Evolutionary conservation across 1,284 basidiomycete species (phyloP), one percentile per base, ranked within the genome.

Genomic region (Ustilago tritici): DNA sequence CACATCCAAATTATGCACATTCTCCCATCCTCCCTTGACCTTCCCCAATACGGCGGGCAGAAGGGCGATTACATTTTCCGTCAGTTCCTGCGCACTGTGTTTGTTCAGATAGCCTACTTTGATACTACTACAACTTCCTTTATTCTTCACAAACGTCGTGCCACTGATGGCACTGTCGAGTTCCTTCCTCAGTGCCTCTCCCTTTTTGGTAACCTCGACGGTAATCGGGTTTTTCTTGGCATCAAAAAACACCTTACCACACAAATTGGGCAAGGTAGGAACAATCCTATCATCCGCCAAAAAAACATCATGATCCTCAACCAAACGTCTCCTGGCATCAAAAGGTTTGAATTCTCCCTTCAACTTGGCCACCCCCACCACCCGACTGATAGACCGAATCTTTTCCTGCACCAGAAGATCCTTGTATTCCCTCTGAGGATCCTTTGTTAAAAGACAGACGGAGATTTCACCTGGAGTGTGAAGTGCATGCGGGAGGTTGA

Each of bases 191-290:
- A 98, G 88, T 11, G 31, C 35, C 0, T 61, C 66, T 86, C 95
- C 92, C 84, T 95, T 95, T 55, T 92, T 91, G 46, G 80, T 73
- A 57, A 99, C 84, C 80, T 91, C 92, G 46, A 98, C 95, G 2
- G 96, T 94, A 56, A 98, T 93, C 2, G 96, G 96, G 86, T 95
- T 93, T 87, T 98, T 99, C 88, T 98, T 98, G 0, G 94, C 93
- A 28, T 93, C 90, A 80, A 98, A 95, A 89, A 95, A 98, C 80
- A 92, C 93, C 71, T 91, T 92, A 28, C 96, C 97, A 6, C 98
- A 89, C 54, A 98, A 87, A 70, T 91, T 91, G 3, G 96, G 96
- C 70, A 98, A 89, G 63, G 95, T 87, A n/a, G 93, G 92, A 31
- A 97, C 88, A 43, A 99, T 90, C 43, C 95, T 89, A 77, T 96